Evolutionary conservation across 2,329 filamentous ascomycete genomes (phyloP).

Genomic region (Didymella keratinophila): DNA sequence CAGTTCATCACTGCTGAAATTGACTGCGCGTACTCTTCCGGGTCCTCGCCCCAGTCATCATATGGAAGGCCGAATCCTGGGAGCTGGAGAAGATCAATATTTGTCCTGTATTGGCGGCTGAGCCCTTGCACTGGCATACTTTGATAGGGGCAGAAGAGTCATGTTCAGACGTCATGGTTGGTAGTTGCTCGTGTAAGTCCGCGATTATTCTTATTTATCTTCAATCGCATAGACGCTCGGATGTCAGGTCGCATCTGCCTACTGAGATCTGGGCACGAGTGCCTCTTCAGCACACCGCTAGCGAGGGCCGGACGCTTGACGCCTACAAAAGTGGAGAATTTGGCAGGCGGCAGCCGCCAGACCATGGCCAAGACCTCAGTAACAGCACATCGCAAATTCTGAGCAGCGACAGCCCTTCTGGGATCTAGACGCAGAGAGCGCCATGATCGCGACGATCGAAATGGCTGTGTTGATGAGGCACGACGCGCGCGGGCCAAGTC

Average conservation of each 20-base stretch:
- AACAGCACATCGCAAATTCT: neutral
- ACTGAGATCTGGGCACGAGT: neutral
- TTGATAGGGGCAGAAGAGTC: neutral
- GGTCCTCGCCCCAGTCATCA: constrained; percentile 5
- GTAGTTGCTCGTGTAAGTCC: neutral
- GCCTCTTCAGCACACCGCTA: neutral
- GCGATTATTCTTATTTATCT: neutral
- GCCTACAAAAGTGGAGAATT: neutral
- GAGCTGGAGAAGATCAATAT: constrained; percentile 41
- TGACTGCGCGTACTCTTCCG: neutral
- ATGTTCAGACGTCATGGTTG: neutral
- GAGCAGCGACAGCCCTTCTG: neutral
- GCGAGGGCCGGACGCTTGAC: neutral
- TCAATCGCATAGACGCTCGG: neutral
- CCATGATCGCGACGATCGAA: neutral
- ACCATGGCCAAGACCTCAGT: neutral
- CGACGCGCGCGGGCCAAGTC: neutral
- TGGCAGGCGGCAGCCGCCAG: neutral
- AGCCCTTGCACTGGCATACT: neutral
- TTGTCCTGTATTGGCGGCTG: neutral
- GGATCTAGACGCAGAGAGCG: neutral
- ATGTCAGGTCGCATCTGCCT: neutral
- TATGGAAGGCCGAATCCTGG: constrained; percentile 10
- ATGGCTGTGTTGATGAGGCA: neutral
- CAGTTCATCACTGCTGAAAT: constrained; percentile 13